Evolutionary conservation across 805 yeast species (phyloP), one percentile per base, ranked within the genome.

Genomic region (Cyberlindnera subsufficiens): DNA sequence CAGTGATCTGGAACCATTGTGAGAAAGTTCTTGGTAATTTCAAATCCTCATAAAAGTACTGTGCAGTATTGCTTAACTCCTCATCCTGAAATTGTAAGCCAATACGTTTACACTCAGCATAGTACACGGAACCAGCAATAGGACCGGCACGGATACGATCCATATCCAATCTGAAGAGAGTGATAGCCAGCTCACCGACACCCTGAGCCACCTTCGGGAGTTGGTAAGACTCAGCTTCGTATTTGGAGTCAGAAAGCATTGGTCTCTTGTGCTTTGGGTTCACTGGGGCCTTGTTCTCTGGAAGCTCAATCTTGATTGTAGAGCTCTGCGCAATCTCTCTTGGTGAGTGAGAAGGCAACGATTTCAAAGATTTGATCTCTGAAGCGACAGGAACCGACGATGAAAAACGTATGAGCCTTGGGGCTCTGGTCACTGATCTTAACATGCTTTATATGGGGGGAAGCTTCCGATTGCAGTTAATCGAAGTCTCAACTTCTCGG

Each of bases 1-100:
- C 71, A 6, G 96, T 86, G 48, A 93, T 84, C 65, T 91, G 98
- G 63, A 83, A 91, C 96, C 96, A 91, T 63, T 89, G 95, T n/a
- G 91, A 79, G 59, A 91, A 90, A 1, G 97, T 83, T 59, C 76
- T 73, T 30, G 96, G 96, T 56, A 93, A 68, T 20, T 78, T 82
- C 44, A 93, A 68, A 11, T 90, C 85, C 42, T 86, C 85, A 60
- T 88, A 93, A 72, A 88, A 93, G 60, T 87, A 93, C 42, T 68
- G 69, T 2, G 96, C 96, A 5, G 86, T 75, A 16, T 76, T 79
- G 4, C 86, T 75, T 33, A 86, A 67, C 32, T 78, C 81, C 58
- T 83, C 90, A 45, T 82, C 72, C n/a, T 82, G 86, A 50, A 75
- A 82, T 61, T 77, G 85, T 54, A 86, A 64, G 4, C 87, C 96